These are phyloP conservation scores for Chrysophaeum taylorii DNA, from an alignment of 352 stramenopile genomes.

Conservation along the genomic window DNA sequence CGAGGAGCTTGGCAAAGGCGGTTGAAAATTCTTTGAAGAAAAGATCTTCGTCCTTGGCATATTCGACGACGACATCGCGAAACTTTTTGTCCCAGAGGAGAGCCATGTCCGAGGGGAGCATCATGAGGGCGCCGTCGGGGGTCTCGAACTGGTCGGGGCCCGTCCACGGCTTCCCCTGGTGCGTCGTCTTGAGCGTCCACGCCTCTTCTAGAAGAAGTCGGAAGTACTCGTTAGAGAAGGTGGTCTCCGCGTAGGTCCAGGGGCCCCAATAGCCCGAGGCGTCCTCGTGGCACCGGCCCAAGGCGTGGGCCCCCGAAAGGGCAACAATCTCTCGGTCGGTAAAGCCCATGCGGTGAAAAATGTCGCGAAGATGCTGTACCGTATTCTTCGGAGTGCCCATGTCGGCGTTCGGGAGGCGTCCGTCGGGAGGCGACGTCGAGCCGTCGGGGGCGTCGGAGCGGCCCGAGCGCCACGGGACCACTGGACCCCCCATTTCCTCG, in stretches of 20 bases:
- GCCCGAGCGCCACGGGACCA: constrained; percentile 77
- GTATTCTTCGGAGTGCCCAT: constrained; percentile 74
- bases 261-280: constrained; percentile 80
- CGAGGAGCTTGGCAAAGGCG: constrained; percentile 78
- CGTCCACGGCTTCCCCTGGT: constrained; percentile 78
- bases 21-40: constrained; percentile 94
- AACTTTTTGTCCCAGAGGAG: constrained; percentile 88
- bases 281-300: constrained; percentile 88
- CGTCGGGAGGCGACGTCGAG: constrained; percentile 66
- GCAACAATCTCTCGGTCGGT: constrained; percentile 91
- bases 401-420: constrained; percentile 92
- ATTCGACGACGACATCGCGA: constrained; percentile 85
- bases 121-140: constrained; percentile 58
- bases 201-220: constrained; percentile 79
- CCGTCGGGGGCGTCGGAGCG: constrained; percentile 68
- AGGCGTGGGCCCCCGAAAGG: constrained; percentile 82
- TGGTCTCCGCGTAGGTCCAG: constrained; percentile 80
- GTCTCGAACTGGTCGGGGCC: constrained; percentile 82
- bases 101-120: constrained; percentile 89
- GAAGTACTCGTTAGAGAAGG: constrained; percentile 96
- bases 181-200: constrained; percentile 76
- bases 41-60: constrained; percentile 91
- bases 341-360: constrained; percentile 95
- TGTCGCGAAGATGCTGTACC: constrained; percentile 80
- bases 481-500: constrained; percentile 86